Conservation (phyloP, 1,139 yeast species). For the Petasospora rhodanensis region DNA sequence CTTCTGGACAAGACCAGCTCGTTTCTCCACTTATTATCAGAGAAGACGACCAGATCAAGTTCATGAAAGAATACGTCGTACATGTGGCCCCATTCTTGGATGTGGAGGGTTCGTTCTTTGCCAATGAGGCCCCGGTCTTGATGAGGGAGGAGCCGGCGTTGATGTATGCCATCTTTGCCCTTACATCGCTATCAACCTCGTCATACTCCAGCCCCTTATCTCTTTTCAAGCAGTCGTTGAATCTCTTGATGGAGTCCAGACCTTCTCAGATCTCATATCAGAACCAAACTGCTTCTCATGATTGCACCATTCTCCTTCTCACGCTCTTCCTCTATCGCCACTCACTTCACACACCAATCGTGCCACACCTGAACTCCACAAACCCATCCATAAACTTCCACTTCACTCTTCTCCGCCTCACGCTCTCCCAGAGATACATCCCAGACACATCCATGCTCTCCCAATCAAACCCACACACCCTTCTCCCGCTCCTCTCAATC, state of each 20-base stretch:
- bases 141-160: conserved; percentile 10
- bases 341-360: conserved; percentile 4
- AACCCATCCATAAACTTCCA: conserved; percentile 6
- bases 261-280: conserved; percentile 3
- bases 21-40: conserved; percentile 5
- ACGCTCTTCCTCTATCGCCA: conserved; percentile 10
- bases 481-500: conserved; percentile 11
- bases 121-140: conserved; percentile 9
- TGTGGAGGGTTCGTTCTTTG: conserved; percentile 5
- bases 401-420: conserved; percentile 8
- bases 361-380: conserved; percentile 3
- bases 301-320: conserved; percentile 8
- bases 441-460: conserved; percentile 1
- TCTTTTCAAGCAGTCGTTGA: not conserved
- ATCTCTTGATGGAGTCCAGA: not conserved
- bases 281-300: conserved; percentile 1
- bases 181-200: conserved; percentile 2
- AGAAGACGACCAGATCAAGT: conserved; percentile 11
- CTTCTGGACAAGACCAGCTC: not conserved
- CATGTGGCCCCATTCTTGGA: conserved; percentile 16
- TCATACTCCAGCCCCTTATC: not conserved
- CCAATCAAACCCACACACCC: conserved; percentile 1
- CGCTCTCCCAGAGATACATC: conserved; percentile 5
- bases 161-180: conserved; percentile 13
- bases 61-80: conserved; percentile 13